Evolutionary conservation across 2,329 filamentous ascomycete genomes (phyloP).

Genomic region (Fusarium marasasianum): DNA sequence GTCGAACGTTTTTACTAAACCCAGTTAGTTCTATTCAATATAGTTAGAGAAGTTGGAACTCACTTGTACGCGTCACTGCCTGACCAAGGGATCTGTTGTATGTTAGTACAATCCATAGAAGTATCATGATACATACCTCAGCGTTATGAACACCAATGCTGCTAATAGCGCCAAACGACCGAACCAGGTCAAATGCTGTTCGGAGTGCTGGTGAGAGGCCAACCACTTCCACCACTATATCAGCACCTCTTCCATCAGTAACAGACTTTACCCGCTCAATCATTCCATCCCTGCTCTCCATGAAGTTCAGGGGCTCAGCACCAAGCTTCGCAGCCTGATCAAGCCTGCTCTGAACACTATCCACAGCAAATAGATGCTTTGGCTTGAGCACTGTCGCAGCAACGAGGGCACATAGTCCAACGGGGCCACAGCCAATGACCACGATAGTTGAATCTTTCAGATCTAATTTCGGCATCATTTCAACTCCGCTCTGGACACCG

Average conservation of each 20-base stretch:
- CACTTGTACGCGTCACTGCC: slow-evolving; percentile 70
- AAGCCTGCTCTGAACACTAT: slow-evolving; percentile 78
- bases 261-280: slow-evolving; percentile 75
- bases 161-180: slow-evolving; percentile 77
- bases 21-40: slow-evolving; percentile 17
- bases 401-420: slow-evolving; percentile 84
- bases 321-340: slow-evolving; percentile 77
- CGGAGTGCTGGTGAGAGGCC: slow-evolving; percentile 74
- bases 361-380: slow-evolving; percentile 79
- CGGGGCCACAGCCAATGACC: slow-evolving; percentile 84
- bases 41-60: slow-evolving; percentile 12
- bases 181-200: slow-evolving; percentile 75
- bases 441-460: slow-evolving; percentile 70
- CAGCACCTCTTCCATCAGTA: slow-evolving; percentile 82
- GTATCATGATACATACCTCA: slow-evolving; percentile 59
- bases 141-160: slow-evolving; percentile 81
- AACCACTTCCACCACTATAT: slow-evolving; percentile 85
- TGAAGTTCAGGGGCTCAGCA: slow-evolving; percentile 84
- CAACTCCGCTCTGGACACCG: slow-evolving; percentile 81
- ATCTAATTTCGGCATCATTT: slow-evolving; percentile 57
- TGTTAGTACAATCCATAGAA: neutral
- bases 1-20: slow-evolving; percentile 71
- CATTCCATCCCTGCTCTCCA: slow-evolving; percentile 71
- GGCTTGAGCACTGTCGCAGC: slow-evolving; percentile 78
- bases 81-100: slow-evolving; percentile 68